phyloP scores from a whole-genome alignment of 768 basidiomycete species.

The Auriscalpium microsporum region DNA sequence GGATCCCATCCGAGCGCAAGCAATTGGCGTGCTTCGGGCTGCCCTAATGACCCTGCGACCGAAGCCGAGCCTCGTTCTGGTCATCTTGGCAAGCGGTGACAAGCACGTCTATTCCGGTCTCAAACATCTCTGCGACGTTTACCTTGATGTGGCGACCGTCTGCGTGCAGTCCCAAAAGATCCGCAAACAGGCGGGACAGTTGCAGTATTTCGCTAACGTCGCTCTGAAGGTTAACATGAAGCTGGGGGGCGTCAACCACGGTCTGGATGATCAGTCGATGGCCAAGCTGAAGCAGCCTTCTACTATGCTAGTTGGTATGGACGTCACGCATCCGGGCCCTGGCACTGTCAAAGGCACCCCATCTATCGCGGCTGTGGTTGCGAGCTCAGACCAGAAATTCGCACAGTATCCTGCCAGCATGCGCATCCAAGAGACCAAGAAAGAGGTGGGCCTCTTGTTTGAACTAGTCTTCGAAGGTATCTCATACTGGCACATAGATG shows the following conservation, averaged over 20 bases:
- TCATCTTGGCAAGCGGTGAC: constrained; percentile 40
- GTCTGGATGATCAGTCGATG: constrained; percentile 30
- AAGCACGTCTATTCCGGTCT: constrained; percentile 42
- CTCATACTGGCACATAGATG: constrained; percentile 26
- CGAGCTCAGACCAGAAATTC: constrained; percentile 34
- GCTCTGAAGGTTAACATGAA: constrained; percentile 51
- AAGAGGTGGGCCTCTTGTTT: constrained; percentile 45
- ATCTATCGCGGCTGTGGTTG: constrained; percentile 48
- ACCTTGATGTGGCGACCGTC: constrained; percentile 47
- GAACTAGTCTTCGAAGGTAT: not conserved
- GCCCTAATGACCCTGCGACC: constrained; percentile 29
- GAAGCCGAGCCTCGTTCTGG: constrained; percentile 37
- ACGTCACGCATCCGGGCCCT: constrained; percentile 74
- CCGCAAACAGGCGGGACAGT: constrained; percentile 50
- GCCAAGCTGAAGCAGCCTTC: constrained; percentile 30
- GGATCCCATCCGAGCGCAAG: constrained; percentile 46
- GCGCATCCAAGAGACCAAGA: constrained; percentile 47
- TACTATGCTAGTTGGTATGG: constrained; percentile 51
- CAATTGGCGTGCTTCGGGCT: constrained; percentile 38
- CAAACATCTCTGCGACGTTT: constrained; percentile 45
- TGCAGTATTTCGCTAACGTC: constrained; percentile 48
- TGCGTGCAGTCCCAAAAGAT: constrained; percentile 71
- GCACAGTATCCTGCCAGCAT: constrained; percentile 44
- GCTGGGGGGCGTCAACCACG: constrained; percentile 45
- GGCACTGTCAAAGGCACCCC: constrained; percentile 53